Evolutionary conservation across 208 protist genomes (phyloP), one percentile per base, ranked within the genome.

Genomic region (Acanthamoeba castellanii): DNA sequence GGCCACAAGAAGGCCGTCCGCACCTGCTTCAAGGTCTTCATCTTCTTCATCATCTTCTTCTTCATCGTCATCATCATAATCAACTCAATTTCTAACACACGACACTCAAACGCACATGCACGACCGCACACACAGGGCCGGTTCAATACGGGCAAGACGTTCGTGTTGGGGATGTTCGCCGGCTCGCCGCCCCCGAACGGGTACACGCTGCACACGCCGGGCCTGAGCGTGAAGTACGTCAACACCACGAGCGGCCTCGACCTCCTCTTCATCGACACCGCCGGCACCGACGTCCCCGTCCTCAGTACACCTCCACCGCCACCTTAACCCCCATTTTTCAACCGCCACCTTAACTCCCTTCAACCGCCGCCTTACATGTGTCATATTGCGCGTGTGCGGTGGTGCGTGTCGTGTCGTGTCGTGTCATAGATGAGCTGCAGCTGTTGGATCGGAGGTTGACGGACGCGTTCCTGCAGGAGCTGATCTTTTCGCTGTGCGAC

Each of bases 81-180:
- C 14, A 74, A 0, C 13, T 74, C 11, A 74, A 74, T 11, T 74
- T 11, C 42, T 47, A 2, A 47, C 42, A 8, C 9, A 57, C 52
- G 52, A 66, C 59, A 66, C 59, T 9, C 25, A 1, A 8, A 2
- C 20, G 22, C 16, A 59, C 20, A 22, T 3, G 55, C 59, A 34
- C 32, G 70, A 6, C 9, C 18, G 70, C 14, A 11, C 37, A 45
- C 30, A 18, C 70, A 78, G 74, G 74, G 74, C 6, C 8, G 25
- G 16, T 82, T 32, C 74, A 82, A 82, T 25, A n/a, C 34, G 42
- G 74, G 74, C 45, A 82, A 82, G 42, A 82, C 74, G 34, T 82
- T 82, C 30, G 74, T 30, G 22, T 32, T 47, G 16, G 74, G 74
- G 16, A 20, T 82, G 74, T 18, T 82, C 20, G 25, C 13, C 1